Conservation (phyloP, 768 basidiomycete species). For the Boletus sp. region DNA sequence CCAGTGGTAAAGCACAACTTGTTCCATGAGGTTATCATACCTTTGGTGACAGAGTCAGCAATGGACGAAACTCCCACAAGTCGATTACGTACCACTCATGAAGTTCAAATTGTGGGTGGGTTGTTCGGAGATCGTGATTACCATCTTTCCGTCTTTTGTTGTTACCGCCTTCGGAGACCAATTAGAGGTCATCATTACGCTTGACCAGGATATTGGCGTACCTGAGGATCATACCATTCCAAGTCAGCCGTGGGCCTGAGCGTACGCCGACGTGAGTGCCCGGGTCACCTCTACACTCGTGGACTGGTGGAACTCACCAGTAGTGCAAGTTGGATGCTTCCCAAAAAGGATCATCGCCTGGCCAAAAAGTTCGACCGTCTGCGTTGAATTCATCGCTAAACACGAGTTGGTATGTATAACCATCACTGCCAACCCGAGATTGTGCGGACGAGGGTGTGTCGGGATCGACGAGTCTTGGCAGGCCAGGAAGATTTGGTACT, state of each 20-base stretch:
- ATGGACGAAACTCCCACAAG: neutral
- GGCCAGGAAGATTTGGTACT: slow-evolving; percentile 67
- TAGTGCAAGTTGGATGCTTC: slow-evolving; percentile 87
- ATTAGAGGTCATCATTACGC: slow-evolving; percentile 1
- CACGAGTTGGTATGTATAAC: slow-evolving; percentile 73
- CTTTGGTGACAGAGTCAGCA: slow-evolving; percentile 32
- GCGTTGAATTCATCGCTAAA: slow-evolving; percentile 87
- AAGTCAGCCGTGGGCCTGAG: slow-evolving; percentile 63
- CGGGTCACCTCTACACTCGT: neutral
- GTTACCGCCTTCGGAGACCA: slow-evolving; percentile 50
- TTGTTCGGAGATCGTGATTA: slow-evolving; percentile 73
- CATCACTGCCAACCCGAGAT: slow-evolving; percentile 68
- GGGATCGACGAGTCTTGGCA: slow-evolving; percentile 70
- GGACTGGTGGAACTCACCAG: slow-evolving; percentile 42
- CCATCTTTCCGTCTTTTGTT: slow-evolving; percentile 73
- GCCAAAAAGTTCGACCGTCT: slow-evolving; percentile 72
- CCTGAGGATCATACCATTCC: slow-evolving; percentile 82
- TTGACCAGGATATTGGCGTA: slow-evolving; percentile 28
- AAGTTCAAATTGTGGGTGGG: slow-evolving; percentile 80
- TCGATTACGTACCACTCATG: slow-evolving; percentile 54
- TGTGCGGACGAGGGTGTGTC: slow-evolving; percentile 63
- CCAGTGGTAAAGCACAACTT: slow-evolving; percentile 94
- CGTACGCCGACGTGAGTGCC: slow-evolving; percentile 6
- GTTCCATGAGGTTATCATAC: slow-evolving; percentile 86
- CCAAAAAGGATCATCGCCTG: slow-evolving; percentile 81